phyloP scores from a whole-genome alignment of 1,139 yeast genomes.

The Arxiozyma telluris region DNA sequence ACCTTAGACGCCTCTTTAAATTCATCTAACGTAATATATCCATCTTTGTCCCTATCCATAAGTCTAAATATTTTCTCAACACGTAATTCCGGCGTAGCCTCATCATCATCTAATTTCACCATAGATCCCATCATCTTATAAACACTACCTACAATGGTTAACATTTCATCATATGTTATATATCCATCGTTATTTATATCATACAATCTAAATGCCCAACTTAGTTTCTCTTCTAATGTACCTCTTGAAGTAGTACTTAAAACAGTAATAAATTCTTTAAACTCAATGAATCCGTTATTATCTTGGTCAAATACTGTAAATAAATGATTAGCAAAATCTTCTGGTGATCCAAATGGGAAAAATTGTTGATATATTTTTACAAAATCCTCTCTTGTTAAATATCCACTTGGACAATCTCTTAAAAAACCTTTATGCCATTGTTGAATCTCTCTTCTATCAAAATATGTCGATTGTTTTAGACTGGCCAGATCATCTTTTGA shows the following conservation, averaged over 20 bases:
- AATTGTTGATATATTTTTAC: slow-evolving; percentile 89
- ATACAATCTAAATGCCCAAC: slow-evolving; percentile 81
- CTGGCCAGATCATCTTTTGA: slow-evolving; percentile 84
- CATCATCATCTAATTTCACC: slow-evolving; percentile 89
- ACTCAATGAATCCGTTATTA: slow-evolving; percentile 73
- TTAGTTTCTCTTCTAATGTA: slow-evolving; percentile 70
- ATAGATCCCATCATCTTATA: slow-evolving; percentile 94
- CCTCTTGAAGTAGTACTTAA: slow-evolving; percentile 87
- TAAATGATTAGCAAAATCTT: slow-evolving; percentile 79
- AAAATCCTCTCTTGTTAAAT: slow-evolving; percentile 77
- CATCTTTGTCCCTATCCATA: slow-evolving; percentile 63
- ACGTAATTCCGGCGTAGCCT: slow-evolving; percentile 81
- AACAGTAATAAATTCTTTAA: slow-evolving; percentile 86
- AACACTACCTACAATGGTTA: slow-evolving; percentile 70
- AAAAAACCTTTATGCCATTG: slow-evolving; percentile 97
- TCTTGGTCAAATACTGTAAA: slow-evolving; percentile 86
- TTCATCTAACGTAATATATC: slow-evolving; percentile 67
- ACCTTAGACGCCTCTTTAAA: slow-evolving; percentile 72
- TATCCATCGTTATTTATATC: slow-evolving; percentile 74
- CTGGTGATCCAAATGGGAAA: slow-evolving; percentile 97
- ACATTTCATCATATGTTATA: slow-evolving; percentile 68
- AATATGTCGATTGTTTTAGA: slow-evolving; percentile 78
- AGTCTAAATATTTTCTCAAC: slow-evolving; percentile 70
- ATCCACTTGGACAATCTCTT: slow-evolving; percentile 91
- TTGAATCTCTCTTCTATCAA: slow-evolving; percentile 87